phyloP scores from a whole-genome alignment of 805 yeast genomes.

The Tetrapisispora pingtungensis region DNA sequence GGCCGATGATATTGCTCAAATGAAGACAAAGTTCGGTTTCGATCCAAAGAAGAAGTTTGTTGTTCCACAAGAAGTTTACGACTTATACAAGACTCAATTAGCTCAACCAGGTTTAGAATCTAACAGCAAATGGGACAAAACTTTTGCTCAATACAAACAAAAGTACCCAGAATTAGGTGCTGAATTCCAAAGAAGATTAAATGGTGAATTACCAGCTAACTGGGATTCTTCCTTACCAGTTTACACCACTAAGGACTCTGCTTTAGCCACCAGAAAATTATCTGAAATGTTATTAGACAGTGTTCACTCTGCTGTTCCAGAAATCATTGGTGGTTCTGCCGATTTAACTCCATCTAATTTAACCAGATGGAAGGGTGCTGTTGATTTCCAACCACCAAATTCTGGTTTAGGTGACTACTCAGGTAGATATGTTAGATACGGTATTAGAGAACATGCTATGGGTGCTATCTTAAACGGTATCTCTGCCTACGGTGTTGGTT shows the following conservation, averaged over 20 bases:
- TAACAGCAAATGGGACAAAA: constrained; percentile 65
- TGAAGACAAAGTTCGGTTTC: constrained; percentile 77
- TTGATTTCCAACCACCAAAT: constrained; percentile 85
- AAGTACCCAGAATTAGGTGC: constrained; percentile 72
- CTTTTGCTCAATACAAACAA: constrained; percentile 49
- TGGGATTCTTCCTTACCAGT: constrained; percentile 75
- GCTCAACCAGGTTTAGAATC: constrained; percentile 53
- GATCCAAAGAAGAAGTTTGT: constrained; percentile 70
- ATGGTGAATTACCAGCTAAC: constrained; percentile 66
- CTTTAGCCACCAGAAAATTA: constrained; percentile 90
- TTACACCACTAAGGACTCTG: constrained; percentile 66
- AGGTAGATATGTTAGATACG: constrained; percentile 93
- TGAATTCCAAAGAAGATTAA: constrained; percentile 70
- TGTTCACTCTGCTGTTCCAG: constrained; percentile 62
- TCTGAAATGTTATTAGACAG: constrained; percentile 68
- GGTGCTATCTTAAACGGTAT: constrained; percentile 98
- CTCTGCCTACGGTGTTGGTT: constrained; percentile 76
- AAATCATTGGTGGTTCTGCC: constrained; percentile 95
- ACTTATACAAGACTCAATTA: constrained; percentile 46
- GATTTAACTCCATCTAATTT: constrained; percentile 95
- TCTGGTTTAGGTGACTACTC: constrained; percentile 73
- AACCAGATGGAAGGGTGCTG: constrained; percentile 76
- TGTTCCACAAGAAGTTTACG: constrained; percentile 77
- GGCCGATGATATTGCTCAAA: constrained; percentile 80
- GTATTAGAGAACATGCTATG: constrained; percentile 99